Conservation (phyloP, 139 green algal species). For the Chlamydomonas incerta region DNA sequence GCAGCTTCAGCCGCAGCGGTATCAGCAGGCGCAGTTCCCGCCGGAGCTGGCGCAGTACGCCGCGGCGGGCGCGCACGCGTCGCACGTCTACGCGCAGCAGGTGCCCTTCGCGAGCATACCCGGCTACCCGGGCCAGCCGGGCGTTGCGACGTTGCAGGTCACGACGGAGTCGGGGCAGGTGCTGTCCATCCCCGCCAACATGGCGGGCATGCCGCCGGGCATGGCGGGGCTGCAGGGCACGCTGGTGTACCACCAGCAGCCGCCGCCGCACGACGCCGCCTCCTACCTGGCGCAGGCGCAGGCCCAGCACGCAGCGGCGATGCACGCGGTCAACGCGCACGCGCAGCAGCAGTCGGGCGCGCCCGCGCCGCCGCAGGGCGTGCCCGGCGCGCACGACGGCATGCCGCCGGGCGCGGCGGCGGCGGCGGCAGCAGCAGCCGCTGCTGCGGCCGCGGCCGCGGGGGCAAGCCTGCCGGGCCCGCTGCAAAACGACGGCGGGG, state of each 20-base stretch:
- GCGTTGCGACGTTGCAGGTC: not conserved
- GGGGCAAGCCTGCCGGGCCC: not conserved
- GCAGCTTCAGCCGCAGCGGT: not conserved
- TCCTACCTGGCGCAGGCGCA: too few relatives aligned
- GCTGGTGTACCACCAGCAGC: not conserved
- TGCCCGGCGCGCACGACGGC: too few relatives aligned
- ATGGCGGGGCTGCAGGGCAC: too few relatives aligned
- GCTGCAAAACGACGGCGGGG: too few relatives aligned
- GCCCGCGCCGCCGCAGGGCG: too few relatives aligned
- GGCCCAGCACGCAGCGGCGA: not conserved
- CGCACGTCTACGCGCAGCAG: constrained; percentile 20
- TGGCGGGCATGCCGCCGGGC: not conserved
- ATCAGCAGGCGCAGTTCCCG: not conserved
- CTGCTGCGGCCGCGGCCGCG: not conserved
- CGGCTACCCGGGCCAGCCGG: not conserved
- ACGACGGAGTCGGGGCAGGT: constrained; percentile 12
- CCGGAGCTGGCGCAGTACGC: constrained; percentile 2
- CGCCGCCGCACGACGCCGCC: too few relatives aligned
- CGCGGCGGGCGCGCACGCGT: not conserved
- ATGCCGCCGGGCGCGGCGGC: constrained; percentile 24
- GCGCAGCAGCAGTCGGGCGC: not conserved
- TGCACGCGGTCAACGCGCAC: not conserved
- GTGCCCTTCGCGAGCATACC: not conserved
- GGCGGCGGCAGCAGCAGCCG: not conserved
- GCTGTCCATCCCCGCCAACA: not conserved